Evolutionary conservation across 768 basidiomycete species (phyloP).

Genomic region (Russula vinacea): DNA sequence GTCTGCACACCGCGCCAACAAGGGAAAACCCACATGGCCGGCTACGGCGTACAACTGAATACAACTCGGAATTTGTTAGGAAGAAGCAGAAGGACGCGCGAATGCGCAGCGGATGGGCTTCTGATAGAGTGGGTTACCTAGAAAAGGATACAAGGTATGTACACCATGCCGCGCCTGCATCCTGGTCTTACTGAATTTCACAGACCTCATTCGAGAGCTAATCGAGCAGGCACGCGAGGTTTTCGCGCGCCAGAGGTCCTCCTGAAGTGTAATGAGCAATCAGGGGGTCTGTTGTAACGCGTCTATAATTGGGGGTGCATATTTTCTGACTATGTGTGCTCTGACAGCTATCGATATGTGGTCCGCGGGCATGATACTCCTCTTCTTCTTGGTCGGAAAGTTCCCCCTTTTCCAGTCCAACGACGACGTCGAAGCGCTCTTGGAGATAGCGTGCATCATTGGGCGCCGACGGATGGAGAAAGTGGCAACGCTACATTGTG

Average conservation of each 20-base stretch:
- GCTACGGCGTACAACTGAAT: constrained; percentile 43
- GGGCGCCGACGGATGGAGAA: constrained; percentile 82
- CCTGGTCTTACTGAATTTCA: constrained; percentile 9
- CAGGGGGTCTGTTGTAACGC: constrained; percentile 61
- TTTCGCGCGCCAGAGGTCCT: constrained; percentile 97
- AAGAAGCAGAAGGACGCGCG: constrained; percentile 60
- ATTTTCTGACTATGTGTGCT: constrained; percentile 20
- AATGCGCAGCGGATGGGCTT: constrained; percentile 47
- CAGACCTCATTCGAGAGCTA: constrained; percentile 85
- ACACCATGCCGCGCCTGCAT: constrained; percentile 1
- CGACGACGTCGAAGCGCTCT: constrained; percentile 91
- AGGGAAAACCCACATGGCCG: constrained; percentile 66
- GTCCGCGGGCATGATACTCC: constrained; percentile 88
- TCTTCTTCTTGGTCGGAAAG: constrained; percentile 88
- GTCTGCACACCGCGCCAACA: constrained; percentile 74
- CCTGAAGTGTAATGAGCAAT: constrained; percentile 90
- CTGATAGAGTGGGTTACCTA: constrained; percentile 75
- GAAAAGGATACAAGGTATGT: constrained; percentile 68
- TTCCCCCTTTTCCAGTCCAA: constrained; percentile 93
- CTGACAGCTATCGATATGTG: constrained; percentile 88
- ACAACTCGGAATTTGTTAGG: constrained; percentile 50
- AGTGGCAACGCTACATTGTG: constrained; percentile 85
- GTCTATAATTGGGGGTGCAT: background rate
- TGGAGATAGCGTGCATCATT: constrained; percentile 89
- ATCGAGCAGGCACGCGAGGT: constrained; percentile 93